Percentiles rank a stretch among this genome's conserved stretches.
Evolutionary conservation across 768 basidiomycete species (phyloP).

Genomic region (Pleurotus salmoneostramineus): DNA sequence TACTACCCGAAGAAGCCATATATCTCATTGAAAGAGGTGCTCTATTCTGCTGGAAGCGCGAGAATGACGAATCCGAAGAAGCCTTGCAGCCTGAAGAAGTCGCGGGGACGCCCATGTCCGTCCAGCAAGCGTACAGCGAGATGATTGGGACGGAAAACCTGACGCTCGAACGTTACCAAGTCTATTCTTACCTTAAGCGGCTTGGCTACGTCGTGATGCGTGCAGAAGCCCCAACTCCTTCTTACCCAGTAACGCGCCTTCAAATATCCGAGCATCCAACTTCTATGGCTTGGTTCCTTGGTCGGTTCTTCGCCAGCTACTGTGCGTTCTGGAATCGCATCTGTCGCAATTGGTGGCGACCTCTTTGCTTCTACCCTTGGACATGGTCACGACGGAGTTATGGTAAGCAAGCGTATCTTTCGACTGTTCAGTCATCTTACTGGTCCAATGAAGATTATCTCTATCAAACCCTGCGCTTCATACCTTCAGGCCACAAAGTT

Average conservation of each 20-base stretch:
- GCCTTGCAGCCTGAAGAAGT: constrained; percentile 32
- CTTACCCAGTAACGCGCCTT: constrained; percentile 37
- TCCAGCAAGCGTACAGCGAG: constrained; percentile 84
- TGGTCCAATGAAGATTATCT: constrained; percentile 47
- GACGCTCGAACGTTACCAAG: constrained; percentile 87
- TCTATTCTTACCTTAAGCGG: constrained; percentile 88
- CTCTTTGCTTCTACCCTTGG: constrained; percentile 45
- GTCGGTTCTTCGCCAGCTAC: constrained; percentile 29
- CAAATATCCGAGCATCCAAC: constrained; percentile 13
- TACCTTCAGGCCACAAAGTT: constrained; percentile 59
- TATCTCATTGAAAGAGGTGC: constrained; percentile 92
- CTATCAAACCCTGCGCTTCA: constrained; percentile 67
- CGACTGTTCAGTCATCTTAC: neutral
- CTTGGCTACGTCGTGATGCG: constrained; percentile 88
- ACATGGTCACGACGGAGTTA: constrained; percentile 48
- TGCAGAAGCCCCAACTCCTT: constrained; percentile 46
- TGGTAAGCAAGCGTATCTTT: constrained; percentile 32
- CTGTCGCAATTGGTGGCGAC: constrained; percentile 62
- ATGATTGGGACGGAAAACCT: constrained; percentile 80
- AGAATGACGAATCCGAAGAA: constrained; percentile 24
- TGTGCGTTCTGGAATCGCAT: constrained; percentile 19
- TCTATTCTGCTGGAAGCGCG: constrained; percentile 77
- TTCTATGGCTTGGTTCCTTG: constrained; percentile 21
- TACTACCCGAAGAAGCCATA: constrained; percentile 93
- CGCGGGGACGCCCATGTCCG: constrained; percentile 76